phyloP scores from a whole-genome alignment of 768 basidiomycete genomes.

The Amanita exitialis region DNA sequence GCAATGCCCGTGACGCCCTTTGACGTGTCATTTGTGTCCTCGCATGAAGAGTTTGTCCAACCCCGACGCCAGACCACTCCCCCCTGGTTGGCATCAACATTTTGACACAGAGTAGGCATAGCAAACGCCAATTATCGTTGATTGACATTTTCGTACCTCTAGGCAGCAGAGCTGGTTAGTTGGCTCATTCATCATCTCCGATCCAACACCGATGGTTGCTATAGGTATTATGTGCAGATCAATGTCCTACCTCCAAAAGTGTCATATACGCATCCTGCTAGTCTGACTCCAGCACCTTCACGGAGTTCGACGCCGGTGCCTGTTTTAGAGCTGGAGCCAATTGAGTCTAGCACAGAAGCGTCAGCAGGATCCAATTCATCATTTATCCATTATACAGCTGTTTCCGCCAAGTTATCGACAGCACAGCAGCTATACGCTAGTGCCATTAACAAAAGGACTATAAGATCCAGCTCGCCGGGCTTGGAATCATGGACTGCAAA shows the following conservation, averaged over 20 bases:
- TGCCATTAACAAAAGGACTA: conserved; percentile 15
- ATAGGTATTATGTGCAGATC: conserved; percentile 26
- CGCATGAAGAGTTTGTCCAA: conserved; percentile 1
- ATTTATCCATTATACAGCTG: background rate
- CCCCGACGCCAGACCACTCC: conserved; percentile 18
- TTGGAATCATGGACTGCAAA: background rate
- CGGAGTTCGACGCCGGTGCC: background rate
- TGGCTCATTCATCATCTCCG: background rate
- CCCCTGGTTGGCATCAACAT: conserved; percentile 24
- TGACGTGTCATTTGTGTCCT: background rate
- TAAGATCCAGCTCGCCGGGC: background rate
- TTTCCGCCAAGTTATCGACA: conserved; percentile 15
- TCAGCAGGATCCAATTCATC: conserved; percentile 3
- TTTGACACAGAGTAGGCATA: conserved; percentile 20
- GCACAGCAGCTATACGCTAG: conserved; percentile 38
- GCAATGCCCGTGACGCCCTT: background rate
- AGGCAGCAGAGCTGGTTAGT: background rate
- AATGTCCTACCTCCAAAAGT: conserved; percentile 21
- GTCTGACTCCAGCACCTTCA: conserved; percentile 6
- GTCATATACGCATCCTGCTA: conserved; percentile 23
- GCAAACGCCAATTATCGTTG: background rate
- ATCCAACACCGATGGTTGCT: background rate
- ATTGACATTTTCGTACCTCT: background rate
- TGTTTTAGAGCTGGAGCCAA: background rate
- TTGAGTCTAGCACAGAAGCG: conserved; percentile 6